Conservation (phyloP, 768 basidiomycete species). For the Lactifluus piperatus region DNA sequence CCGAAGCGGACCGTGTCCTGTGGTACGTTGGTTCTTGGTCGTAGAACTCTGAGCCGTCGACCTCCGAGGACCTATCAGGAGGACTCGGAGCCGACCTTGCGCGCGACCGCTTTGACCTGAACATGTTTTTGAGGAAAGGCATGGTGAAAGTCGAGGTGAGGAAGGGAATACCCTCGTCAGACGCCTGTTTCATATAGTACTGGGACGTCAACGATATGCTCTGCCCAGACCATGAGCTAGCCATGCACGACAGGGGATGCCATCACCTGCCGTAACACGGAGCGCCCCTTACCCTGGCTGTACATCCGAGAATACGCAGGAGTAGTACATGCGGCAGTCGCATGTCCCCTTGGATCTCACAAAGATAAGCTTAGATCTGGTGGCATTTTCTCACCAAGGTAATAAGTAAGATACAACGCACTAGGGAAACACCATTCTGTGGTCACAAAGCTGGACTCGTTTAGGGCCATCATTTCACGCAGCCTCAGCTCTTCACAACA, state of each 20-base stretch:
- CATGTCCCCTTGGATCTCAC: constrained; percentile 13
- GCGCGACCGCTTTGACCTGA: constrained; percentile 13
- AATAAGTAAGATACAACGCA: constrained; percentile 14
- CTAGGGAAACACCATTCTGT: neutral
- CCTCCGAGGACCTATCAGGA: neutral
- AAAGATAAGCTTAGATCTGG: constrained; percentile 9
- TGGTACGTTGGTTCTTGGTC: neutral
- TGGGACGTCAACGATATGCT: neutral
- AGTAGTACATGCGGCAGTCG: constrained; percentile 10
- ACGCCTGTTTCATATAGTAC: constrained; percentile 11
- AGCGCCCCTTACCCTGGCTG: constrained; percentile 13
- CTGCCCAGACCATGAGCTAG: constrained; percentile 10
- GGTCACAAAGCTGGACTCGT: constrained; percentile 7
- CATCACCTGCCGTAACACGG: constrained; percentile 16
- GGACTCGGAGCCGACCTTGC: neutral
- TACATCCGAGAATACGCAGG: constrained; percentile 2
- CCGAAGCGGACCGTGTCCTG: neutral
- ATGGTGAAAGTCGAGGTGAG: constrained; percentile 12
- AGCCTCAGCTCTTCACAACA: constrained; percentile 8
- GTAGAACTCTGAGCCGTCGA: constrained; percentile 1
- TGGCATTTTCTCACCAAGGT: constrained; percentile 5
- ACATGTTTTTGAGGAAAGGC: constrained; percentile 19
- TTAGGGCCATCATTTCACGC: neutral
- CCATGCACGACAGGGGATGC: constrained; percentile 12
- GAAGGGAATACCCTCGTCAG: constrained; percentile 1